phyloP scores from a whole-genome alignment of 1,284 basidiomycete species.

The Cryptococcus floricola region DNA sequence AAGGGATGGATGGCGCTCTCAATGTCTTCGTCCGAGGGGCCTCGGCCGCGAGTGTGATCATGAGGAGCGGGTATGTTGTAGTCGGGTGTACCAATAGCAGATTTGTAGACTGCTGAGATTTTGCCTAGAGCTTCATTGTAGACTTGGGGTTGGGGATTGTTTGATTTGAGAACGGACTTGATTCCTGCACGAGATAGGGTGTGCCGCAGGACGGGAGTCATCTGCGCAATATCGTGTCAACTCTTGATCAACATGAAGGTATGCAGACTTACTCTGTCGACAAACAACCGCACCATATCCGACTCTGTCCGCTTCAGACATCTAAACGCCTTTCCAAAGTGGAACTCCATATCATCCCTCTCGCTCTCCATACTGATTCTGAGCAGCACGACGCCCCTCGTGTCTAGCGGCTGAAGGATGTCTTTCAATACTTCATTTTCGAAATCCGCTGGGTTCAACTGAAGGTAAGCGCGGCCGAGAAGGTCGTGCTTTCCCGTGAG shows the following conservation, averaged over 20 bases:
- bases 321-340: slow-evolving; percentile 93
- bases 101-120: slow-evolving; percentile 74
- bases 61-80: slow-evolving; percentile 65
- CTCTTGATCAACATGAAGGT: not conserved
- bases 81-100: slow-evolving; percentile 54
- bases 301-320: slow-evolving; percentile 89
- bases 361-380: slow-evolving; percentile 98
- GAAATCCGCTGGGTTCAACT: slow-evolving; percentile 83
- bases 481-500: slow-evolving; percentile 86
- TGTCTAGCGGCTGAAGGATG: slow-evolving; percentile 82
- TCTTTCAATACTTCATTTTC: slow-evolving; percentile 88
- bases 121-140: slow-evolving; percentile 65
- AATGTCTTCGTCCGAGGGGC: slow-evolving; percentile 88
- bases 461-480: slow-evolving; percentile 86
- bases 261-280: slow-evolving; percentile 73
- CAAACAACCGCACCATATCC: slow-evolving; percentile 94
- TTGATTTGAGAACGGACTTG: slow-evolving; percentile 67
- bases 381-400: slow-evolving; percentile 71
- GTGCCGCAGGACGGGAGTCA: slow-evolving; percentile 89
- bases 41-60: slow-evolving; percentile 55
- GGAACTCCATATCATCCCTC: slow-evolving; percentile 96
- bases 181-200: slow-evolving; percentile 75
- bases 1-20: slow-evolving; percentile 88
- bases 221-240: slow-evolving; percentile 55
- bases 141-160: slow-evolving; percentile 57